Evolutionary conservation across 192 early-diverging fungal species (phyloP).

Genomic region (Podochytrium sp.): DNA sequence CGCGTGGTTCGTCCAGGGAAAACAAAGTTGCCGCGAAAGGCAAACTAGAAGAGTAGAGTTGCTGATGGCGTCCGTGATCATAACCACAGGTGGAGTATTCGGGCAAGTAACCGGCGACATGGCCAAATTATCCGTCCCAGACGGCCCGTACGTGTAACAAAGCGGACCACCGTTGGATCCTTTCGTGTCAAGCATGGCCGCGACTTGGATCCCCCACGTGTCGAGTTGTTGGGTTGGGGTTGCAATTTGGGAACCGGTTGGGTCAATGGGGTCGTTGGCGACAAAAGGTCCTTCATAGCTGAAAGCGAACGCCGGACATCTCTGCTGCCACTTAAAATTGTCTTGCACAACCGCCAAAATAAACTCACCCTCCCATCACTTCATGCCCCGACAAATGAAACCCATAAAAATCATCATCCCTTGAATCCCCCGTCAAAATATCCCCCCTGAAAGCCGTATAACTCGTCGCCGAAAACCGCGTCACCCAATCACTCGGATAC

Average conservation of each 20-base stretch:
- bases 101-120: conserved; percentile 19
- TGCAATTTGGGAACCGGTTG: neutral
- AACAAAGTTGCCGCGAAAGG: too few species aligned
- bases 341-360: neutral
- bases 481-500: neutral
- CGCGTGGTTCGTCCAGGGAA: too few species aligned
- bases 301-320: conserved; percentile 2
- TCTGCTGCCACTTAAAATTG: conserved; percentile 10
- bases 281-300: conserved; percentile 10
- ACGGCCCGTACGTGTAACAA: conserved; percentile 21
- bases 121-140: neutral
- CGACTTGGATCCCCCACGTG: conserved; percentile 11
- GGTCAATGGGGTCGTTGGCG: neutral
- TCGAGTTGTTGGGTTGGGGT: neutral
- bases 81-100: neutral
- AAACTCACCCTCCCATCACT: neutral
- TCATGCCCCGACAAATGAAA: conserved; percentile 7
- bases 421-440: neutral
- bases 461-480: conserved; percentile 8
- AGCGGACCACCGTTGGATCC: neutral
- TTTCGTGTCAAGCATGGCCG: conserved; percentile 14
- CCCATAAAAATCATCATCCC: neutral
- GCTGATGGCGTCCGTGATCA: neutral
- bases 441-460: conserved; percentile 29
- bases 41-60: too few species aligned